Evolutionary conservation across 352 stramenopile genomes (phyloP).

Genomic region (Pythium biforme): DNA sequence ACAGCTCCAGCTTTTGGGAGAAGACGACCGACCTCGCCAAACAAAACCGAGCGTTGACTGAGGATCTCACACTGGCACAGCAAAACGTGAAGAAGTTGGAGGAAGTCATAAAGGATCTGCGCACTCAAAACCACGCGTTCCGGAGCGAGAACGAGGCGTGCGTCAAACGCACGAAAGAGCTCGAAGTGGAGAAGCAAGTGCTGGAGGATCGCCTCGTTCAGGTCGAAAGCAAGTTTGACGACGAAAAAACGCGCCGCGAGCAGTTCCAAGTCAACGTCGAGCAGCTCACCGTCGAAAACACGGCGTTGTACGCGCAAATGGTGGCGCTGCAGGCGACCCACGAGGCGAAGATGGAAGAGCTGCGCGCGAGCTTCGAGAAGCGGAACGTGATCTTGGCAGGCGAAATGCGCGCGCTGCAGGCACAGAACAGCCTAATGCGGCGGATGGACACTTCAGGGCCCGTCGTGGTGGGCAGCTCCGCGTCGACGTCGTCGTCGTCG

Average conservation of each 20-base stretch:
- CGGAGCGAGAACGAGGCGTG: constrained; percentile 54
- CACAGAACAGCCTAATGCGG: constrained; percentile 74
- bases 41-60: constrained; percentile 70
- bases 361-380: constrained; percentile 66
- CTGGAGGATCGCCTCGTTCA: constrained; percentile 60
- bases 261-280: constrained; percentile 88
- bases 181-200: constrained; percentile 76
- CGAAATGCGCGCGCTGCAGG: constrained; percentile 77
- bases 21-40: constrained; percentile 85
- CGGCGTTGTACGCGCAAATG: constrained; percentile 84
- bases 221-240: constrained; percentile 73
- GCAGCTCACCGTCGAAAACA: constrained; percentile 85
- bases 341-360: constrained; percentile 81
- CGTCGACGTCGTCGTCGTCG: not conserved
- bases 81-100: constrained; percentile 67
- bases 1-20: constrained; percentile 79
- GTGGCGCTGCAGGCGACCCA: constrained; percentile 79
- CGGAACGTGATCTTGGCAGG: constrained; percentile 63
- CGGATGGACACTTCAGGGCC: constrained; percentile 18
- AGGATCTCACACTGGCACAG: constrained; percentile 63
- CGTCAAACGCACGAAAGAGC: constrained; percentile 55
- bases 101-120: constrained; percentile 63
- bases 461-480: not conserved
- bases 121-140: constrained; percentile 46
- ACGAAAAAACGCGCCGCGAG: constrained; percentile 77